Conservation (phyloP, 2,329 filamentous ascomycete species). For the Penicillium sp. region DNA sequence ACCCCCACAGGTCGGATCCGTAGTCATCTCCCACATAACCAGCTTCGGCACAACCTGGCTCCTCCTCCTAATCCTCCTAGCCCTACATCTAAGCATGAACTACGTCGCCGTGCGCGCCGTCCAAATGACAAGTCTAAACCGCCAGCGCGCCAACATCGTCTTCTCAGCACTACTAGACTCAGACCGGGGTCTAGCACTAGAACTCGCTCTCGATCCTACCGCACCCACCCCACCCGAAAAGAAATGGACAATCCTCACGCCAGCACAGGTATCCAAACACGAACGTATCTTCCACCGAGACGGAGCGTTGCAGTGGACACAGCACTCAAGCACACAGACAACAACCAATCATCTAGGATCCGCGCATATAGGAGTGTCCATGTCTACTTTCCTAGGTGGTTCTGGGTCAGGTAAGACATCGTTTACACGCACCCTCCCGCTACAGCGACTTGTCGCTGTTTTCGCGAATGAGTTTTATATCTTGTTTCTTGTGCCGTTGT, state of each 20-base stretch:
- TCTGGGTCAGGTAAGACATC: neutral
- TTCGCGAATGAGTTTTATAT: conserved; percentile 59
- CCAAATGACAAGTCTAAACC: conserved; percentile 77
- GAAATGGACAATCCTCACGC: conserved; percentile 48
- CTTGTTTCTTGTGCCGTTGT: conserved; percentile 52
- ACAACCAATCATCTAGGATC: conserved; percentile 44
- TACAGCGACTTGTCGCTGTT: conserved; percentile 50
- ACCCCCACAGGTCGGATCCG: conserved; percentile 60
- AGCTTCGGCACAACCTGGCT: conserved; percentile 70
- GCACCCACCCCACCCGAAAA: neutral
- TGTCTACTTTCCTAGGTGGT: conserved; percentile 35
- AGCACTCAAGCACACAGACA: conserved; percentile 17
- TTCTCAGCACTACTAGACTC: conserved; percentile 57
- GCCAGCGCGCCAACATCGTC: conserved; percentile 79
- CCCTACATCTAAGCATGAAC: conserved; percentile 78
- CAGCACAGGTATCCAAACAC: conserved; percentile 60
- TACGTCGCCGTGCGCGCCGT: conserved; percentile 82
- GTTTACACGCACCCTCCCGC: conserved; percentile 38
- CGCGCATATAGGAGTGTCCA: conserved; percentile 54
- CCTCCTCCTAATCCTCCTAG: conserved; percentile 68
- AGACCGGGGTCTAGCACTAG: conserved; percentile 16
- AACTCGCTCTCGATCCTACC: conserved; percentile 3
- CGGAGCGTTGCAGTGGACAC: conserved; percentile 60
- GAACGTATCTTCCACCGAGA: conserved; percentile 63
- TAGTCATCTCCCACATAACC: conserved; percentile 75